Conservation (phyloP, 805 yeast genomes). For the Teunomyces barrocoloradensis region DNA sequence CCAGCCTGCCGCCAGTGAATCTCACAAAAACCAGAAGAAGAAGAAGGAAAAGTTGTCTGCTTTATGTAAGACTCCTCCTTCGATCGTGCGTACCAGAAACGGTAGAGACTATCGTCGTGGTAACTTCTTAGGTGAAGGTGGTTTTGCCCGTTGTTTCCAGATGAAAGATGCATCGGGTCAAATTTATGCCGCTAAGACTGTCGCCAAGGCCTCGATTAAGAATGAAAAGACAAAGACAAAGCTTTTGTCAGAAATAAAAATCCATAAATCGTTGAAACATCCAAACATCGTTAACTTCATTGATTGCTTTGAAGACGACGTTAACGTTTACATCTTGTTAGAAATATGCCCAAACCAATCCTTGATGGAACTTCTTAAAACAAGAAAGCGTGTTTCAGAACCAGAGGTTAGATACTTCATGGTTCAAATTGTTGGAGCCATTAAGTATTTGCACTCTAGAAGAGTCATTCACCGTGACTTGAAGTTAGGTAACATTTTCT, state of each 20-base stretch:
- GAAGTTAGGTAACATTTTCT: slow-evolving; percentile 92
- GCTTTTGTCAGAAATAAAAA: slow-evolving; percentile 88
- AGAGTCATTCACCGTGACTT: slow-evolving; percentile 94
- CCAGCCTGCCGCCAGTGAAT: slow-evolving; percentile 12
- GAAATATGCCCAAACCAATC: slow-evolving; percentile 96
- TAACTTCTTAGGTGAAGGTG: slow-evolving; percentile 92
- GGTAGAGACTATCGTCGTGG: slow-evolving; percentile 93
- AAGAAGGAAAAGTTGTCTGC: slow-evolving; percentile 88
- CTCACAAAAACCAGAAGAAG: slow-evolving; percentile 45
- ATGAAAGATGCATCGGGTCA: slow-evolving; percentile 87
- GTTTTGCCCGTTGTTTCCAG: slow-evolving; percentile 97
- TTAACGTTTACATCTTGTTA: slow-evolving; percentile 85
- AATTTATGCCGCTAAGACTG: slow-evolving; percentile 93
- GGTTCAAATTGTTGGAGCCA: slow-evolving; percentile 93
- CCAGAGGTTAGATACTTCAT: slow-evolving; percentile 88
- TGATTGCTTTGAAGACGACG: slow-evolving; percentile 96
- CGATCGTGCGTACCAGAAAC: slow-evolving; percentile 78
- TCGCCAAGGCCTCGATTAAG: slow-evolving; percentile 91
- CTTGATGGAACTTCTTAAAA: slow-evolving; percentile 84
- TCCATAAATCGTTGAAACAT: slow-evolving; percentile 87
- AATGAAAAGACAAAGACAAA: slow-evolving; percentile 85
- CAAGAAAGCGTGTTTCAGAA: slow-evolving; percentile 81
- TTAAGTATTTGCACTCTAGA: slow-evolving; percentile 86
- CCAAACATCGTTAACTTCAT: slow-evolving; percentile 87
- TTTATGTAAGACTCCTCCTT: slow-evolving; percentile 94